Percentiles rank a stretch among this genome's conserved stretches.
phyloP scores from a whole-genome alignment of 768 basidiomycete genomes.

The Tylopilus rubrobrunneus region DNA sequence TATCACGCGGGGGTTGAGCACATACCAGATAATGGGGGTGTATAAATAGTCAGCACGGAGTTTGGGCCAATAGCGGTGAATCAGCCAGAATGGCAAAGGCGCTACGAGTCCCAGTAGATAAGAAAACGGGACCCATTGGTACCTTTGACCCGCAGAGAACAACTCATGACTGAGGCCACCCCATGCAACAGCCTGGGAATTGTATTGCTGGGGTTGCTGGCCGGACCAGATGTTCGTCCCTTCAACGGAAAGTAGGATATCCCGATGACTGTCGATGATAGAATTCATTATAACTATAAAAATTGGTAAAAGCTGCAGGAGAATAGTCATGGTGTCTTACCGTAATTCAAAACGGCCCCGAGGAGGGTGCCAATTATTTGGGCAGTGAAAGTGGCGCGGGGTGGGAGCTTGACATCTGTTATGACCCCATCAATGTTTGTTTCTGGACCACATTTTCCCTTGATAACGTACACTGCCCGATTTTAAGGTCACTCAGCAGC shows the following conservation, averaged over 20 bases:
- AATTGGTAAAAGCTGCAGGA: not conserved
- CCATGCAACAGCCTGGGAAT: slow-evolving; percentile 36
- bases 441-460: slow-evolving; percentile 14
- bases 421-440: slow-evolving; percentile 32
- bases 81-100: slow-evolving; percentile 40
- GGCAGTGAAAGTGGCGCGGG: slow-evolving; percentile 60
- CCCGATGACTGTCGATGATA: slow-evolving; percentile 48
- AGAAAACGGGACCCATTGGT: slow-evolving; percentile 39
- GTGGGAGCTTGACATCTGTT: slow-evolving; percentile 51
- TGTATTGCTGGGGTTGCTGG: slow-evolving; percentile 28
- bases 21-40: slow-evolving; percentile 28
- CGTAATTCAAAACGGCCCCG: slow-evolving; percentile 44
- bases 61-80: slow-evolving; percentile 34
- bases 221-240: slow-evolving; percentile 43
- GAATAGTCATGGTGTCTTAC: slow-evolving; percentile 21
- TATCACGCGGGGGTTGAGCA: slow-evolving; percentile 2
- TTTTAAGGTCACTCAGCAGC: slow-evolving; percentile 56
- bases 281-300: slow-evolving; percentile 37
- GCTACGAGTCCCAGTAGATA: slow-evolving; percentile 30
- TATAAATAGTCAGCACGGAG: slow-evolving; percentile 27
- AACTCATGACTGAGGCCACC: slow-evolving; percentile 35
- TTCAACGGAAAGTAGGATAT: slow-evolving; percentile 49
- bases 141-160: slow-evolving; percentile 28
- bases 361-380: slow-evolving; percentile 55
- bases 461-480: slow-evolving; percentile 20